Evolutionary conservation across 441 rosid species (phyloP), one percentile per base, ranked within the genome.

Genomic region (Isatis lusitanica): DNA sequence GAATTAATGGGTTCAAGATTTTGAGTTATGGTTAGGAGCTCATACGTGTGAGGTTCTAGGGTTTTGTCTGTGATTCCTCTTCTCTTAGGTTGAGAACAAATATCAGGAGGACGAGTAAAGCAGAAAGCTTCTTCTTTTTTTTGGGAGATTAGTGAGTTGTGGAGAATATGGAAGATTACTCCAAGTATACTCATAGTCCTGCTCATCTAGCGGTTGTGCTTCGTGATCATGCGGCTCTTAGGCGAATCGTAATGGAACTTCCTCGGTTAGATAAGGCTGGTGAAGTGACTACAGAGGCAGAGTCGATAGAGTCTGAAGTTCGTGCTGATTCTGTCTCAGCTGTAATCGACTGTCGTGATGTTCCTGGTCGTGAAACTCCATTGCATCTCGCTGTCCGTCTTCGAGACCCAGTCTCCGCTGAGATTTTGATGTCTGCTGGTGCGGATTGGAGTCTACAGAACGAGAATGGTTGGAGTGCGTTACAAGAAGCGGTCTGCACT

Each of bases 401-500:
- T 63, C 72, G 95, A 53, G 99, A 95, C 17, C 91, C 87, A 0
- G 68, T 79, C 9, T 86, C 99, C 4, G 97, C 98, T 1, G 99
- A 95, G 83, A 88, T 95, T 81, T 68, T 95, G 79, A 95, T 95
- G 99, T 84, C 88, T 1, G 94, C 98, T 35, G 99, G 98, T 62
- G 99, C 97, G 2, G 99, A 95, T 82, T 95, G 99, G 99, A 95
- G 99, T 77, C 85, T 95, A 73, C 99, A 95, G 83, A 95, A 95
- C 74, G 99, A 95, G 80, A 86, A 92, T 75, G 99, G 99, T 48
- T 95, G 98, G 99, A 95, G 99, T 73, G 99, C 98, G 36, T 85
- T 95, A 66, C 99, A 95, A 77, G 99, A 94, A 84, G 97, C 99
- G 0, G 98, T 94, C 13, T 94, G 99, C 77, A 88, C 93, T 13